A percentile compares a stretch with the other conserved stretches of the same genome.
phyloP scores from a whole-genome alignment of 164 flowering plant species.

The Nelumbo lutea region DNA sequence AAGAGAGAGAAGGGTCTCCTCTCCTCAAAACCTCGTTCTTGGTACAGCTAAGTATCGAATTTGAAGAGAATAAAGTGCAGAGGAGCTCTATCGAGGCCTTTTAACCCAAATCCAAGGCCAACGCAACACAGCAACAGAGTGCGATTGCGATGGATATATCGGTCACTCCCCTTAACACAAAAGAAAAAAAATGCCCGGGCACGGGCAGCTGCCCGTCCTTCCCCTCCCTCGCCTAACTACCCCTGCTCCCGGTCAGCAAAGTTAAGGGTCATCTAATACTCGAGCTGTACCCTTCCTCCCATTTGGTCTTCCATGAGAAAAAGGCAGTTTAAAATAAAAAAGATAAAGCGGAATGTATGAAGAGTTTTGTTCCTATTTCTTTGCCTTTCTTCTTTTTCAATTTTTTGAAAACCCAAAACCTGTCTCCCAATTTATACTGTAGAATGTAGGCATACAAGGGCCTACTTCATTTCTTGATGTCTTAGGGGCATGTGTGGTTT shows the following conservation, averaged over 20 bases:
- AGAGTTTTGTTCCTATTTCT: conserved; percentile 8
- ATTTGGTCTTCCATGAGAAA: conserved; percentile 23
- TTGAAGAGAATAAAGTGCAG: conserved; percentile 87
- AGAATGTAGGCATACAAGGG: not conserved
- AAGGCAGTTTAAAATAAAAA: conserved; percentile 16
- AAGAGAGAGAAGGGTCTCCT: conserved; percentile 13
- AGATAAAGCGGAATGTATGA: conserved; percentile 14
- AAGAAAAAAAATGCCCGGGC: conserved; percentile 9
- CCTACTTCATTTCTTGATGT: not conserved
- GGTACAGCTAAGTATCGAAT: conserved; percentile 64
- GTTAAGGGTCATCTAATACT: conserved; percentile 16
- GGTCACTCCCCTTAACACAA: conserved; percentile 15
- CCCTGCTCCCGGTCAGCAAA: conserved; percentile 38
- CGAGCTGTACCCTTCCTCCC: conserved; percentile 15
- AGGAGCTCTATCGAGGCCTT: conserved; percentile 23
- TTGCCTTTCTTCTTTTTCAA: conserved; percentile 2
- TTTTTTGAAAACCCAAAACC: not conserved
- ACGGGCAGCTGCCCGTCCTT: conserved; percentile 12
- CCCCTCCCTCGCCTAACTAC: not conserved
- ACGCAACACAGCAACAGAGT: conserved; percentile 5
- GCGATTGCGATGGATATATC: not conserved
- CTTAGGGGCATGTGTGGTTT: not conserved
- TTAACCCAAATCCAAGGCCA: conserved; percentile 43
- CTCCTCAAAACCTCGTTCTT: conserved; percentile 53
- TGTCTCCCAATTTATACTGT: not conserved